Conservation (phyloP, 1,284 basidiomycete genomes). For the Takashimella koratensis region DNA sequence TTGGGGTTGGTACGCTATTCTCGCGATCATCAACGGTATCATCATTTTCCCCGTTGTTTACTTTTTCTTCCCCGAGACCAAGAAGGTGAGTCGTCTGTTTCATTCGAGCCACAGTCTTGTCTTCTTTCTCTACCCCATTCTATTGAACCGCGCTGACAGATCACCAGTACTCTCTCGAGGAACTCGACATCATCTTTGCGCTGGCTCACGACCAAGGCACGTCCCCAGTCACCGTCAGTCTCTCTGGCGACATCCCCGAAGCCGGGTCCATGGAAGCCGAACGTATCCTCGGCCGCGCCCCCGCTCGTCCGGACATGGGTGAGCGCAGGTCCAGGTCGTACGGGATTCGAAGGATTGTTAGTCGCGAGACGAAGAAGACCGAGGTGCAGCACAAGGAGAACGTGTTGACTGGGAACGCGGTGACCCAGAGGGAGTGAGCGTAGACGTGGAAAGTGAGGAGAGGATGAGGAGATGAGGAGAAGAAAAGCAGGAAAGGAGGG, state of each 20-base stretch:
- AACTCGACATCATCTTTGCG: conserved; percentile 40
- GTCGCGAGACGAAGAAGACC: not conserved
- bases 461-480: no score
- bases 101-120: no score
- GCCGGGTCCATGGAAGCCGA: conserved; percentile 36
- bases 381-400: not conserved
- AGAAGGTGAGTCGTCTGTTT: no score
- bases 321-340: not conserved
- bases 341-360: not conserved
- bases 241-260: conserved; percentile 21
- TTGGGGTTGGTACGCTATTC: conserved; percentile 40
- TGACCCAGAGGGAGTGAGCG: no score
- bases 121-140: no score
- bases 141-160: no score
- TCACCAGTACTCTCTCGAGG: conserved; percentile 9
- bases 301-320: not conserved
- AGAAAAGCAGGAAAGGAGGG: no score
- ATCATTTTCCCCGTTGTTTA: conserved; percentile 39
- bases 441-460: no score
- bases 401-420: no score
- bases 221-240: conserved; percentile 22
- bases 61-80: conserved; percentile 38
- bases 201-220: conserved; percentile 22
- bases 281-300: conserved; percentile 21
- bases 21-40: conserved; percentile 36